Evolutionary conservation across 768 basidiomycete genomes (phyloP).

Genomic region (Xerocomus brunneocitrinus): DNA sequence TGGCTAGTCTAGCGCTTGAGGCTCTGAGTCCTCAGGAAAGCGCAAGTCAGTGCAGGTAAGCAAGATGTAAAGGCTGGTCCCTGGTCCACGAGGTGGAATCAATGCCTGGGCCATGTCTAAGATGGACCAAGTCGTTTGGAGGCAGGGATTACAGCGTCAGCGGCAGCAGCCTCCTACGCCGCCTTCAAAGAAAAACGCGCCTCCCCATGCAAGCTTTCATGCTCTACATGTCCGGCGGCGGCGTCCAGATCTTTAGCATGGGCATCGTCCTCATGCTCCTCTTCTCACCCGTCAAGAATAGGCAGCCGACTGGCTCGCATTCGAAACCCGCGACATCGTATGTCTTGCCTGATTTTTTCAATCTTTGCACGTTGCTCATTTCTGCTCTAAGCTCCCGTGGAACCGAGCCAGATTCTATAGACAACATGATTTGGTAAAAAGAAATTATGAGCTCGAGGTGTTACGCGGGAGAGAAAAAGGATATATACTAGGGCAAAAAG

Average conservation of each 20-base stretch:
- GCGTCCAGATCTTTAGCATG: slow-evolving; percentile 95
- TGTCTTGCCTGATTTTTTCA: not conserved
- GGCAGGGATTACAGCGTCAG: slow-evolving; percentile 12
- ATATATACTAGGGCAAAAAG: slow-evolving; percentile 32
- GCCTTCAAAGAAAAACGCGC: slow-evolving; percentile 67
- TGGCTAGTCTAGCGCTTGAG: too few relatives aligned
- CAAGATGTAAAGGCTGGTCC: too few relatives aligned
- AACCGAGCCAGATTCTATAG: not conserved
- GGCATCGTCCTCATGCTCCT: slow-evolving; percentile 94
- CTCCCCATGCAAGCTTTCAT: slow-evolving; percentile 98
- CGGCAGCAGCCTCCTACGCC: slow-evolving; percentile 51
- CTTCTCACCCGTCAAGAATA: slow-evolving; percentile 82
- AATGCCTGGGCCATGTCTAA: too few relatives aligned
- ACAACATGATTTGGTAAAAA: slow-evolving; percentile 18
- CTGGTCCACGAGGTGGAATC: too few relatives aligned
- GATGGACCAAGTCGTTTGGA: too few relatives aligned
- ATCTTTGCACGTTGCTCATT: not conserved
- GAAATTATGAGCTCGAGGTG: slow-evolving; percentile 18
- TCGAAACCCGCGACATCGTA: slow-evolving; percentile 75
- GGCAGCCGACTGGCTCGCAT: slow-evolving; percentile 92
- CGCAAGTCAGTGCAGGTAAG: too few relatives aligned
- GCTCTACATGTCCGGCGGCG: slow-evolving; percentile 97
- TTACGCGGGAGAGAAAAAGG: slow-evolving; percentile 9
- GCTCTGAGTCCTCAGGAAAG: too few relatives aligned
- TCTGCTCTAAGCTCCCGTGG: slow-evolving; percentile 23